These are phyloP conservation scores for Perkinsus chesapeaki DNA, from an alignment of 169 alveolate species.

Conservation along the genomic window DNA sequence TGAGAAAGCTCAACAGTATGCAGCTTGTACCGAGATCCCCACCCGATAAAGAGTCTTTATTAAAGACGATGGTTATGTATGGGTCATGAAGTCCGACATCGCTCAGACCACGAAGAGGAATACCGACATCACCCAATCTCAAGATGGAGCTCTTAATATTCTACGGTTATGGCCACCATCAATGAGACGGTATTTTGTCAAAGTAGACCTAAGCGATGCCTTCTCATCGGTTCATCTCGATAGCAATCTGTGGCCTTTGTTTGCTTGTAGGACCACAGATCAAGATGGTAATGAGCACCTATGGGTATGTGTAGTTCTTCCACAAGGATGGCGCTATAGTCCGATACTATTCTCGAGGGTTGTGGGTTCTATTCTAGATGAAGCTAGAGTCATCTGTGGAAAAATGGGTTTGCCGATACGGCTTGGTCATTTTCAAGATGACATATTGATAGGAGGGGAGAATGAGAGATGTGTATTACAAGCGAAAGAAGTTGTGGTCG, in stretches of 20 bases:
- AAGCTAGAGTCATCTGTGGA: background rate
- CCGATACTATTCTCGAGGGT: background rate
- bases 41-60: background rate
- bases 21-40: background rate
- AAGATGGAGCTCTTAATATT: background rate
- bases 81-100: background rate
- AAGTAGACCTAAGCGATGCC: background rate
- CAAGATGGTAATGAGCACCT: background rate
- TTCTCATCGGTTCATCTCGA: background rate
- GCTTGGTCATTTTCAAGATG: background rate
- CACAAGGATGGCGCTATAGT: background rate
- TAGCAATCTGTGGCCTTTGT: background rate
- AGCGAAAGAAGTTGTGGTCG: background rate
- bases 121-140: background rate
- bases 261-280: background rate
- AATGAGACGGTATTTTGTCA: background rate
- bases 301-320: background rate
- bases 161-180: background rate
- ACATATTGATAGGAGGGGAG: background rate
- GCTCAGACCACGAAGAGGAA: background rate
- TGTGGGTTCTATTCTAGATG: background rate
- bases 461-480: background rate
- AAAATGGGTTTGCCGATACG: background rate
- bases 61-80: background rate
- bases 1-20: background rate